Evolutionary conservation across 192 early-diverging fungal species (phyloP), one percentile per base, ranked within the genome.

Genomic region (Radiomyces spectabilis): DNA sequence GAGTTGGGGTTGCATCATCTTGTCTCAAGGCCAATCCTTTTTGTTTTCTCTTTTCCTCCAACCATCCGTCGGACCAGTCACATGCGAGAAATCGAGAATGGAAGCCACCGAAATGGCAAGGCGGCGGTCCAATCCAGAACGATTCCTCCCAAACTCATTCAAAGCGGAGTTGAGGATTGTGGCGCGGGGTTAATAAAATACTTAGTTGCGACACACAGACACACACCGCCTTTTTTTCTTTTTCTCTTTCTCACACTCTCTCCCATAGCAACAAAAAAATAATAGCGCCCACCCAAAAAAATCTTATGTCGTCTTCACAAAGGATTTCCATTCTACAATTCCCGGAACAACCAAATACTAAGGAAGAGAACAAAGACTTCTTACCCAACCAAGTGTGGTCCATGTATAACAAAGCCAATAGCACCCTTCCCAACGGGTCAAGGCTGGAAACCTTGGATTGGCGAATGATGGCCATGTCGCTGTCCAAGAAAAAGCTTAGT

Each of bases 361-460:
- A 62, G 8, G 8, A 18, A 24, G 27, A 15, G 4, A 44, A 42
- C 16, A 74, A 76, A 55, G 76, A 81, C 48, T 72, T 72, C 16
- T 52, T 78, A 22, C 64, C 71, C 12, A 77, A 73, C 44, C 68
- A 87, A 42, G 62, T 84, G 5, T 93, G 91, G 91, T 70, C 76
- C 30, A 66, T 93, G 51, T 89, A 77, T 45, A 82, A 85, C 7
- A 89, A 89, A 66, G 86, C 86, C 29, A 90, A 89, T 63, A 80
- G 85, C 33, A 79, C 79, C 5, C 57, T 93, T 26, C 85, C 86
- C 12, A 78, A 88, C 31, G 91, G 89, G 10, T 74, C 74, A 25
- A 67, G 91, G 25, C 71, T 91, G 6, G 91, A 93, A 62, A 93
- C 91, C 63, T 51, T 90, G 52, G 79, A 84, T 6, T 93, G 91